Evolutionary conservation across 163 green algal species (phyloP), one percentile per base, ranked within the genome.

Genomic region (Prototheca cutis): DNA sequence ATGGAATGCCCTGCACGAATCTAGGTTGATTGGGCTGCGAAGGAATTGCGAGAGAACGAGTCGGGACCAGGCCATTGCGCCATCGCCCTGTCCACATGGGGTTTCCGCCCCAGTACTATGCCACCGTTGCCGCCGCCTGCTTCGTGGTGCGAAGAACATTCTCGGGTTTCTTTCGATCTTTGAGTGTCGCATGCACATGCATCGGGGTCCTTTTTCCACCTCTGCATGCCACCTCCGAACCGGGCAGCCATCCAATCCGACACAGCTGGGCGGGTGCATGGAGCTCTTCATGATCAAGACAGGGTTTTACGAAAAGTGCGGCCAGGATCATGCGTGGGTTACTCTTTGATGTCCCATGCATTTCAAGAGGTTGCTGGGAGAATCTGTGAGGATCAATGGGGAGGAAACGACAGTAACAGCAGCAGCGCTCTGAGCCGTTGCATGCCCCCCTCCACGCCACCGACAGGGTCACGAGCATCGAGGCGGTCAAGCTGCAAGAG

Each of bases 251-350:
- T n/a, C n/a, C n/a, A n/a, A n/a, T n/a, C n/a, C n/a, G n/a, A 48
- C 74, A 59, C 64, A 78, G 69, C n/a, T 85, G 21, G 90, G 90
- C 23, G 86, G 68, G 25, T 66, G 68, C 39, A 95, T 97, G 86
- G 90, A 97, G 70, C 10, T 72, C 0, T 97, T 97, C 62, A 97
- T 97, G 90, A 90, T 96, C 45, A 81, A 85, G 36, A 97, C 89
- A 29, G 89, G 89, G 32, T 96, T 96, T 70, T 96, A 95, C 55
- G 65, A 90, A 40, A 86, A 86, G 80, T 90, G 64, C 70, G 76
- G n/a, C 47, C 47, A 28, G 28, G 56, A 8, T 13, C 10, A 53
- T 56, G 59, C 5, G 31, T 21, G 59, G 51, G 29, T 15, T 29
- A 3, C 21, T 18, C 40, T 56, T 23, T 59, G 25, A 25, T 27